Conservation (phyloP, 345 rosid genomes). For the Aquilaria malaccensis region DNA sequence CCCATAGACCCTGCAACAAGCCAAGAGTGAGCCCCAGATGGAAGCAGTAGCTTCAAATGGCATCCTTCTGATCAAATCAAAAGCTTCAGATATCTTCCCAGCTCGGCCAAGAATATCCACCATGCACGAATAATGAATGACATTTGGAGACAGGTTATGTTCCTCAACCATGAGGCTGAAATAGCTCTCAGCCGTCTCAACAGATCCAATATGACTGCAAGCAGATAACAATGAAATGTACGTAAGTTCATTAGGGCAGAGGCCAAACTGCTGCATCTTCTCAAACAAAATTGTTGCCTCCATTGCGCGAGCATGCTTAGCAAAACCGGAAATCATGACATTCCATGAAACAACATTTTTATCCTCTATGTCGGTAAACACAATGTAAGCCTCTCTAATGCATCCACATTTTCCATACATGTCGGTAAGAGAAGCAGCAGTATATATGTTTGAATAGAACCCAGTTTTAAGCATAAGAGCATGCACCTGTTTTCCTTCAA, state of each 20-base stretch:
- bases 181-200: conserved; percentile 46
- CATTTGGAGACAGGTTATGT: conserved; percentile 43
- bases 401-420: conserved; percentile 85
- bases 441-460: conserved; percentile 40
- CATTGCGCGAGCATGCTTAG: conserved; percentile 44
- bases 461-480: conserved; percentile 54
- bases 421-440: conserved; percentile 60
- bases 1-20: conserved; percentile 57
- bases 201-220: conserved; percentile 68
- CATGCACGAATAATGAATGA: conserved; percentile 79
- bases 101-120: conserved; percentile 75
- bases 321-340: conserved; percentile 67
- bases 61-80: conserved; percentile 44
- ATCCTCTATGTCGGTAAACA: conserved; percentile 38
- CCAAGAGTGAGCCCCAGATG: conserved; percentile 84
- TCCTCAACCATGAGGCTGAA: conserved; percentile 51
- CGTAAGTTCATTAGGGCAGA: conserved; percentile 60
- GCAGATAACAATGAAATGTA: conserved; percentile 65
- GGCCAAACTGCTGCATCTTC: conserved; percentile 74
- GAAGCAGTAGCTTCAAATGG: conserved; percentile 62
- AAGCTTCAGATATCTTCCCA: conserved; percentile 55
- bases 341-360: conserved; percentile 69
- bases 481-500: conserved; percentile 75
- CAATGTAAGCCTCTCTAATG: conserved; percentile 49
- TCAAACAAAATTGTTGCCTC: conserved; percentile 76